Conservation (phyloP, 768 basidiomycete genomes). For the Leccinellum luteum region DNA sequence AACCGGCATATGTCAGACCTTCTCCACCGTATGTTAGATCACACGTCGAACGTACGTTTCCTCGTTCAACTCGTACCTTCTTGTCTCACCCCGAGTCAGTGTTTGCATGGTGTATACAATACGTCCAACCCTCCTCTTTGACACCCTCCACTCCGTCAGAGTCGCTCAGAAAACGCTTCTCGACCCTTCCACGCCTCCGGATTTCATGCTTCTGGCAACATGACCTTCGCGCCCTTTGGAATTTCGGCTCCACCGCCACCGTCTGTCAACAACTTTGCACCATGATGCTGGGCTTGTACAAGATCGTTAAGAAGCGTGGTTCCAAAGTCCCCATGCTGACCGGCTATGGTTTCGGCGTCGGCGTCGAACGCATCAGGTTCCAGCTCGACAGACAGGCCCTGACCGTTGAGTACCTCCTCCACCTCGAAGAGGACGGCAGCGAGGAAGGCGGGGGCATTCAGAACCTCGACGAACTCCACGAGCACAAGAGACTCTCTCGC, state of each 20-base stretch:
- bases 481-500: conserved; percentile 66
- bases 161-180: conserved; percentile 29
- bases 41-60: conserved; percentile 64
- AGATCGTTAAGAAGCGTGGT: conserved; percentile 76
- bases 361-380: conserved; percentile 75
- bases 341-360: conserved; percentile 80
- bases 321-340: conserved; percentile 69
- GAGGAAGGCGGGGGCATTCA: conserved; percentile 27
- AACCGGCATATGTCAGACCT: conserved; percentile 87
- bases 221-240: conserved; percentile 86
- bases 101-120: conserved; percentile 93
- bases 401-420: conserved; percentile 78
- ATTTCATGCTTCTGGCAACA: conserved; percentile 96
- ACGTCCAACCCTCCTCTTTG: conserved; percentile 41
- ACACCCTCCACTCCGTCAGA: conserved; percentile 35
- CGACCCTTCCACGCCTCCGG: conserved; percentile 48
- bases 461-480: conserved; percentile 67
- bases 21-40: conserved; percentile 93
- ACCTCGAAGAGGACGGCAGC: conserved; percentile 54
- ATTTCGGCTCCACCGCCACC: conserved; percentile 61
- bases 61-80: conserved; percentile 1
- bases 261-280: conserved; percentile 81
- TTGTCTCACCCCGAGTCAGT: conserved; percentile 41
- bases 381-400: conserved; percentile 82
- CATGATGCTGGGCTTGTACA: conserved; percentile 77